These are phyloP conservation scores for Phoenix roebelenii DNA, from an alignment of 176 grass and related monocot genomes.

Conservation along the genomic window DNA sequence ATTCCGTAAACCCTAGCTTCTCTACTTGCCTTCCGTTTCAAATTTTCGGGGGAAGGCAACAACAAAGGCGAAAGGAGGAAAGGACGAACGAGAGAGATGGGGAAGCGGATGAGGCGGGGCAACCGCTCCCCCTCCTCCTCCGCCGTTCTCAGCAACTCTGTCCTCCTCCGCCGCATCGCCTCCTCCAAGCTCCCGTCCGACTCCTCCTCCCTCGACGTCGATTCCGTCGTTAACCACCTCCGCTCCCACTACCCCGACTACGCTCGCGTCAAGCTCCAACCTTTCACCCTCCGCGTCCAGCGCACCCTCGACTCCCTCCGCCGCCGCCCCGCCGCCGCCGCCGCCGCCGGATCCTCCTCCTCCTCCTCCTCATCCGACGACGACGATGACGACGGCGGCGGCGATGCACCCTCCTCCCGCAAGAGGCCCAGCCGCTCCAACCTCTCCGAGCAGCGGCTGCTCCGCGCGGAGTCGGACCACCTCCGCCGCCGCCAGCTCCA, in stretches of 20 bases:
- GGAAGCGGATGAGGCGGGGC: slow-evolving; percentile 42
- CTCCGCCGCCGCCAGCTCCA: too few species aligned
- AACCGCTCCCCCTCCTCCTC: slow-evolving; percentile 13
- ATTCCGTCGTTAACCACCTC: slow-evolving; percentile 37
- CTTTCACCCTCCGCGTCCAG: slow-evolving; percentile 34
- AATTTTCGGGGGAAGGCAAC: too few species aligned
- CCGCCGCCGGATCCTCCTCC: neutral
- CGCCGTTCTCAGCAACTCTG: slow-evolving; percentile 7
- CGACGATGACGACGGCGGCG: too few species aligned
- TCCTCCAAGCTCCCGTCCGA: slow-evolving; percentile 9
- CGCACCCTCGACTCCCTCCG: slow-evolving; percentile 2
- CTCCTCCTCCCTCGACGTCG: slow-evolving; percentile 25
- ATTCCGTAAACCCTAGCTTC: too few species aligned
- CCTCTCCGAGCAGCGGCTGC: slow-evolving; percentile 13
- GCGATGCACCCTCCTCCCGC: neutral
- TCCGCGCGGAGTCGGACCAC: neutral
- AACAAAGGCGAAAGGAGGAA: too few species aligned
- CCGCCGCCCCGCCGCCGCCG: slow-evolving; percentile 14
- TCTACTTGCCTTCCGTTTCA: too few species aligned
- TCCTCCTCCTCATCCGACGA: too few species aligned
- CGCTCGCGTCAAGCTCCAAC: slow-evolving; percentile 38
- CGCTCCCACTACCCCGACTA: slow-evolving; percentile 38
- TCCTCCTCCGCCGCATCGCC: slow-evolving; percentile 34
- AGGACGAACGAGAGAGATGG: slow-evolving; percentile 17
- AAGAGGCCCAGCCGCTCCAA: slow-evolving; percentile 1